phyloP scores from a whole-genome alignment of 495 filamentous ascomycete genomes.

The Cercophora sp. region DNA sequence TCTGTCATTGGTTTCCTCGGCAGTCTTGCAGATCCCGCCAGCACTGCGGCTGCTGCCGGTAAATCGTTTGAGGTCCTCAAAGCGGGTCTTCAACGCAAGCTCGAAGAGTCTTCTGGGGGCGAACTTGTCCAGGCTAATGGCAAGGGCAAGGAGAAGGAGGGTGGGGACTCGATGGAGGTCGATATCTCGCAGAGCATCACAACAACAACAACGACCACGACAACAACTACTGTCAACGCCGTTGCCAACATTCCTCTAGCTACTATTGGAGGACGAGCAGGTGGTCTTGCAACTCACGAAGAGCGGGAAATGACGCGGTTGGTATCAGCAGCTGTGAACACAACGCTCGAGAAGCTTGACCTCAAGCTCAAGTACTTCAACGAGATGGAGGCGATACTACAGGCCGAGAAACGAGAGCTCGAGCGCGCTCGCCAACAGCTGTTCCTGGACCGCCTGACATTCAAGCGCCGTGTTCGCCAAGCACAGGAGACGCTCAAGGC shows the following conservation, averaged over 20 bases:
- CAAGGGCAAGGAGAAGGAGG: constrained; percentile 53
- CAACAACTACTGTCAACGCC: constrained; percentile 43
- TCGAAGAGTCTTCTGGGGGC: constrained; percentile 71
- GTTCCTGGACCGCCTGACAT: constrained; percentile 84
- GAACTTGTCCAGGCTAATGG: constrained; percentile 48
- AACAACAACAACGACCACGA: constrained; percentile 35
- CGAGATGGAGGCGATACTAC: constrained; percentile 87
- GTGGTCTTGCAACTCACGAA: constrained; percentile 86
- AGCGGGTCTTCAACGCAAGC: constrained; percentile 63
- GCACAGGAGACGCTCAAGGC: constrained; percentile 72
- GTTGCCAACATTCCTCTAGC: constrained; percentile 78
- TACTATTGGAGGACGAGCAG: constrained; percentile 76
- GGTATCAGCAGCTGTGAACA: constrained; percentile 79
- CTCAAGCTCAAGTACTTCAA: constrained; percentile 88
- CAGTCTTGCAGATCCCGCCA: constrained; percentile 77
- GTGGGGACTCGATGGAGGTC: constrained; percentile 53
- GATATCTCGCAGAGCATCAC: constrained; percentile 42
- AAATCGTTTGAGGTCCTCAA: constrained; percentile 81
- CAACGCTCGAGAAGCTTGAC: constrained; percentile 77
- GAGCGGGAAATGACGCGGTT: constrained; percentile 94
- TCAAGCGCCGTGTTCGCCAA: constrained; percentile 80
- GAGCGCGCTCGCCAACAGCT: constrained; percentile 87
- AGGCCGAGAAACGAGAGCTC: constrained; percentile 87
- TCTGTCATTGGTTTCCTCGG: constrained; percentile 92
- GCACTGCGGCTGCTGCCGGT: constrained; percentile 83